A percentile compares a stretch with the other conserved stretches of the same genome.
Evolutionary conservation across 2,329 filamentous ascomycete species (phyloP).

Genomic region (Metarhizium anisopliae): DNA sequence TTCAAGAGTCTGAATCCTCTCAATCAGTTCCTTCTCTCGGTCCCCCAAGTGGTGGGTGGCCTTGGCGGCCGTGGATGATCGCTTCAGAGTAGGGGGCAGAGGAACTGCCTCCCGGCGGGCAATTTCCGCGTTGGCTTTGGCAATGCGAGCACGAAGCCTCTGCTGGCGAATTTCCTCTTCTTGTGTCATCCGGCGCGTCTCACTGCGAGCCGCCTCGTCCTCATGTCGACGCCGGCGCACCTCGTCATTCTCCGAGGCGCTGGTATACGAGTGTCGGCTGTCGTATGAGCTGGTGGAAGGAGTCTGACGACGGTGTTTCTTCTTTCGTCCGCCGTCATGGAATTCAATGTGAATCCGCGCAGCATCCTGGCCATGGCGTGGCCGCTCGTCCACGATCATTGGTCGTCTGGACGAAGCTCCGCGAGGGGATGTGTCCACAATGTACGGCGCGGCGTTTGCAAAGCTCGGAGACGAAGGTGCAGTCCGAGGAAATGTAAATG

Average conservation of each 20-base stretch:
- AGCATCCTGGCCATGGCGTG: constrained; percentile 10
- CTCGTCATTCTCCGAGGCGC: constrained; percentile 18
- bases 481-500: constrained; percentile 29
- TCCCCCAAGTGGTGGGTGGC: constrained; percentile 8
- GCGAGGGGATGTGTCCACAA: constrained; percentile 15
- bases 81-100: constrained; percentile 11
- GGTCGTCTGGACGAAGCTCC: constrained; percentile 20
- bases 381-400: constrained; percentile 29
- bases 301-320: constrained; percentile 24
- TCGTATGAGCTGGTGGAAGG: constrained; percentile 26
- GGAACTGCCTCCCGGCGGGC: constrained; percentile 26
- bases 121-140: constrained; percentile 33
- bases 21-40: constrained; percentile 24
- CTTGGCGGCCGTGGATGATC: constrained; percentile 16
- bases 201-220: constrained; percentile 14
- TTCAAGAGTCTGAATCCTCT: constrained; percentile 22
- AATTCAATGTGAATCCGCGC: constrained; percentile 28
- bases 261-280: constrained; percentile 21
- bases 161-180: constrained; percentile 11
- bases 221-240: constrained; percentile 15
- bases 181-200: constrained; percentile 14
- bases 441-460: constrained; percentile 13
- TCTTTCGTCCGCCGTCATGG: constrained; percentile 17
- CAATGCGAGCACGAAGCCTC: constrained; percentile 21
- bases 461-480: constrained; percentile 28